These are phyloP conservation scores for Teratosphaeria destructans DNA, from an alignment of 2,329 filamentous ascomycete genomes.

Conservation along the genomic window DNA sequence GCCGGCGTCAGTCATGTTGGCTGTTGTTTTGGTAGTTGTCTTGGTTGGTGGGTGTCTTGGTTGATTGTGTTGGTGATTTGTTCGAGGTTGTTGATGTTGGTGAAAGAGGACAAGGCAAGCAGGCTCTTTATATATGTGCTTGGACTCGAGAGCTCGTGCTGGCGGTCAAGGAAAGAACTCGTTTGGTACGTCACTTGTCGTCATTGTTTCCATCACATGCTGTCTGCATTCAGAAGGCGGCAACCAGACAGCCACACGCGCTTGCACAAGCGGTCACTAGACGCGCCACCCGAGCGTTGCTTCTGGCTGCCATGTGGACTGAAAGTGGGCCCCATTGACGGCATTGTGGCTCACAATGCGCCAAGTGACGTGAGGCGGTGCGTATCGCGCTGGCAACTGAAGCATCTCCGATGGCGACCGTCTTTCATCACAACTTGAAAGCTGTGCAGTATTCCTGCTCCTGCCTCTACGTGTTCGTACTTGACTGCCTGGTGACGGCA, in stretches of 20 bases:
- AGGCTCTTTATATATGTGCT: background rate
- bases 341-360: background rate
- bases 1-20: conserved; percentile 43
- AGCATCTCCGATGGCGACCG: background rate
- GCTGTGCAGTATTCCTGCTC: background rate
- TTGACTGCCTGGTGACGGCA: background rate
- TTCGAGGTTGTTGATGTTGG: background rate
- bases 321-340: background rate
- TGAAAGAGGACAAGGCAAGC: background rate
- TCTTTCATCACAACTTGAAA: background rate
- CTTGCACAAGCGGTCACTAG: background rate
- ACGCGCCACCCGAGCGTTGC: background rate
- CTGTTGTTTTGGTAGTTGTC: conserved; percentile 9
- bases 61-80: conserved; percentile 2
- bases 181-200: background rate
- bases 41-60: conserved; percentile 8
- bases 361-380: background rate
- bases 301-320: background rate
- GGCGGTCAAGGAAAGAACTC: background rate
- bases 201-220: background rate
- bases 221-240: background rate
- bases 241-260: background rate
- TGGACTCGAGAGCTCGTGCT: background rate
- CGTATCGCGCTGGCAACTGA: background rate
- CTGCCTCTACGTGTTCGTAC: background rate